These are phyloP conservation scores for Phytopythium boreale DNA, from an alignment of 352 stramenopile genomes.

Conservation along the genomic window DNA sequence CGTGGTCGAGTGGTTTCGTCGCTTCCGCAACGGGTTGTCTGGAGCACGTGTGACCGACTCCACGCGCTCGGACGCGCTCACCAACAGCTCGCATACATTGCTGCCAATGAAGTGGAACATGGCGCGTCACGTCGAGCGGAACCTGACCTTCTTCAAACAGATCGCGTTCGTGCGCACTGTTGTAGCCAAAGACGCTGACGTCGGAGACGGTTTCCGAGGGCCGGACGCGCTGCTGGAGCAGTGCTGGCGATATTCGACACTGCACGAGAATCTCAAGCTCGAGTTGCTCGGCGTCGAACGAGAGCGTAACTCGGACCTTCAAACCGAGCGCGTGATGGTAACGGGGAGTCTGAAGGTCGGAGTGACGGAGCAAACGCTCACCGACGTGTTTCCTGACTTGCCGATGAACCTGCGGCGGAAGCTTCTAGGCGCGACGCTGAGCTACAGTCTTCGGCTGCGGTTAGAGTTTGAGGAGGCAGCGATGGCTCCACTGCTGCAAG, in stretches of 20 bases:
- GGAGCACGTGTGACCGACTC: background rate
- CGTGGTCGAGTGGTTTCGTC: conserved; percentile 19
- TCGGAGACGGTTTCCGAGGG: conserved; percentile 14
- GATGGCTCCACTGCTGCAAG: background rate
- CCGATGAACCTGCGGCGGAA: background rate
- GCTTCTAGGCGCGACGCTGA: background rate
- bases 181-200: conserved; percentile 14
- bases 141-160: background rate
- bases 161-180: conserved; percentile 18
- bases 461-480: background rate
- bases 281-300: conserved; percentile 22
- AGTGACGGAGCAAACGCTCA: background rate
- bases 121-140: background rate
- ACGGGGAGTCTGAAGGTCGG: background rate
- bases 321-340: background rate
- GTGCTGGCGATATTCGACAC: conserved; percentile 25
- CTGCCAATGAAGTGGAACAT: background rate
- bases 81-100: too few relatives aligned
- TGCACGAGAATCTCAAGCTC: conserved; percentile 19
- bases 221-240: conserved; percentile 19
- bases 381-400: background rate
- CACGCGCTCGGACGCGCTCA: too few relatives aligned
- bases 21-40: conserved; percentile 15
- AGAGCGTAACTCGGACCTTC: background rate
- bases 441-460: background rate